Evolutionary conservation across 352 stramenopile genomes (phyloP).

Genomic region (Globisporangium alternatum): DNA sequence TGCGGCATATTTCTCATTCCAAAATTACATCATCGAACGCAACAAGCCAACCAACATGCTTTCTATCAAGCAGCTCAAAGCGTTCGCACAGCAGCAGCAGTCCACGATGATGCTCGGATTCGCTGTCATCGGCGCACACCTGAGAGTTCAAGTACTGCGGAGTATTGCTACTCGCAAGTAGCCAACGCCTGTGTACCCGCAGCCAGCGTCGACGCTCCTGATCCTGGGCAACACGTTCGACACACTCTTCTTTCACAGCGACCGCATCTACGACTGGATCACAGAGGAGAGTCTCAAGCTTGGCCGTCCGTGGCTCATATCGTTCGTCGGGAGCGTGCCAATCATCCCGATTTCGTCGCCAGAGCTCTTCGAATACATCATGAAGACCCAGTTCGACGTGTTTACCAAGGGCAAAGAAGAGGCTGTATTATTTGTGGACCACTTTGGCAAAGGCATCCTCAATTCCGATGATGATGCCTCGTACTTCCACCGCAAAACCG

Average conservation of each 20-base stretch:
- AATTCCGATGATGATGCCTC: conserved; percentile 49
- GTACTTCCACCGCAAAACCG: conserved; percentile 66
- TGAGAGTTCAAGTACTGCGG: no score
- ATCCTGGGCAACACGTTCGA: conserved; percentile 1
- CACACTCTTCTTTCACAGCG: not conserved
- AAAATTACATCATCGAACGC: no score
- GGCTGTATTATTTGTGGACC: conserved; percentile 39
- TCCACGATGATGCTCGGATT: no score
- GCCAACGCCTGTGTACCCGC: not conserved
- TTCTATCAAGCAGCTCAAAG: no score
- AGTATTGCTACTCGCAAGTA: no score
- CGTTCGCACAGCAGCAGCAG: no score
- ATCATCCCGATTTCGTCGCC: conserved; percentile 7
- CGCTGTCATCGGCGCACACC: no score
- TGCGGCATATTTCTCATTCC: no score
- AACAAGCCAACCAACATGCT: no score
- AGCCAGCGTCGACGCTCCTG: not conserved
- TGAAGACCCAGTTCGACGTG: conserved; percentile 49
- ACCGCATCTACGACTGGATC: conserved; percentile 6
- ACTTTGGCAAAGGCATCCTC: conserved; percentile 61
- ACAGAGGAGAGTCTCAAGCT: not conserved
- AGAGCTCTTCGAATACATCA: conserved; percentile 38
- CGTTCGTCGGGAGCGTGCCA: not conserved
- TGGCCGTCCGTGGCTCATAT: not conserved
- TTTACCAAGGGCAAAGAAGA: conserved; percentile 55